Evolutionary conservation across 352 stramenopile species (phyloP).

Genomic region (Phytophthora agathidicida): DNA sequence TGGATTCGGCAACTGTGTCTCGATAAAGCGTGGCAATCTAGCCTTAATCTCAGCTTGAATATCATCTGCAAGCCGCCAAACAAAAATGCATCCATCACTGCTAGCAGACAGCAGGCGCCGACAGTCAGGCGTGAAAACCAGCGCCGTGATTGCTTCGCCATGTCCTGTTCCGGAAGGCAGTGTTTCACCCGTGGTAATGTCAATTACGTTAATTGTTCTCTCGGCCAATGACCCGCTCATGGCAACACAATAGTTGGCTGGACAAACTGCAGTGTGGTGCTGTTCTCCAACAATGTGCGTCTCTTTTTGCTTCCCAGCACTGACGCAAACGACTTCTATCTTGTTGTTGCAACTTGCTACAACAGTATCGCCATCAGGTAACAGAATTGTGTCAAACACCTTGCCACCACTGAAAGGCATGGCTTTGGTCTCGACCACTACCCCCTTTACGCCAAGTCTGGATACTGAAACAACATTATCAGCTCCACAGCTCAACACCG

Average conservation of each 20-base stretch:
- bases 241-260: conserved; percentile 72
- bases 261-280: conserved; percentile 70
- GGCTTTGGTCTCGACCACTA: conserved; percentile 52
- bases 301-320: conserved; percentile 62
- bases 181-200: conserved; percentile 79
- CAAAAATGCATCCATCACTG: conserved; percentile 88
- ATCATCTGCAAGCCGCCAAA: conserved; percentile 85
- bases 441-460: conserved; percentile 42
- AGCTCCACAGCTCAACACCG: conserved; percentile 65
- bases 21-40: conserved; percentile 44
- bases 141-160: conserved; percentile 80
- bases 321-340: conserved; percentile 75
- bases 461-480: conserved; percentile 82
- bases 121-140: conserved; percentile 90
- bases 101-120: conserved; percentile 82
- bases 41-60: conserved; percentile 76
- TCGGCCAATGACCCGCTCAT: conserved; percentile 84
- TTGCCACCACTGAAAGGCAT: conserved; percentile 66
- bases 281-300: conserved; percentile 77
- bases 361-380: conserved; percentile 70
- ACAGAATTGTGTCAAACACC: conserved; percentile 78
- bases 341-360: conserved; percentile 82
- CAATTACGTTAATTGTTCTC: conserved; percentile 87
- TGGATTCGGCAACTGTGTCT: conserved; percentile 34
- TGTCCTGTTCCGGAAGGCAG: conserved; percentile 83